Evolutionary conservation across 192 early-diverging fungal genomes (phyloP).

Genomic region (Coemansia sp.): DNA sequence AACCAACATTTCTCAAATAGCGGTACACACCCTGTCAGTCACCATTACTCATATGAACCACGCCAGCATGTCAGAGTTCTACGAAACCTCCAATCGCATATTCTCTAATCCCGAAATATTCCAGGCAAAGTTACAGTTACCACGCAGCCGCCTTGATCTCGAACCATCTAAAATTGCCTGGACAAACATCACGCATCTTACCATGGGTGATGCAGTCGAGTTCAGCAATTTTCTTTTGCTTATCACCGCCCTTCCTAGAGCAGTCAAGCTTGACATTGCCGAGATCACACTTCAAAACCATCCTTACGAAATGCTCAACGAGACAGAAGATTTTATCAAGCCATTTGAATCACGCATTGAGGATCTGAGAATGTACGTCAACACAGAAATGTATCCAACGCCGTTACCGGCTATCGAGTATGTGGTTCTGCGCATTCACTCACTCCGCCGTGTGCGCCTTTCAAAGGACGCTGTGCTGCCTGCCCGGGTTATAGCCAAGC

Average conservation of each 20-base stretch:
- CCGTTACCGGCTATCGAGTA: background rate
- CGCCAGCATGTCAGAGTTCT: background rate
- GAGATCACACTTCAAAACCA: background rate
- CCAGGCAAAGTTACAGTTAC: background rate
- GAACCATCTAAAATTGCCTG: background rate
- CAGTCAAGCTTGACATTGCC: background rate
- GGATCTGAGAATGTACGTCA: background rate
- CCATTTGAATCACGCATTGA: background rate
- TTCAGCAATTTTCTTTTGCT: background rate
- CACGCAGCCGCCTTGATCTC: background rate
- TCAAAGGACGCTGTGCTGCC: background rate
- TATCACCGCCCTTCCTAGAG: background rate
- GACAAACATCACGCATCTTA: slow-evolving; percentile 1
- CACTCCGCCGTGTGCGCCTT: background rate
- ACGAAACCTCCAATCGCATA: background rate
- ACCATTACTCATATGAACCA: background rate
- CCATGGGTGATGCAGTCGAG: background rate
- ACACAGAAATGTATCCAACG: background rate
- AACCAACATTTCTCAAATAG: too few species aligned
- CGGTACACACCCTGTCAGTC: too few species aligned
- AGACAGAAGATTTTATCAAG: background rate
- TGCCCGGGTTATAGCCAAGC: background rate
- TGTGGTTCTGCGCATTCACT: slow-evolving; percentile 1
- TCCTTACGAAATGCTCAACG: background rate
- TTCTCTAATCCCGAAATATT: background rate